A percentile compares a stretch with the other conserved stretches of the same genome.
Evolutionary conservation across 148 eudicot species (phyloP).

Genomic region (Vaccinium corymbosum): DNA sequence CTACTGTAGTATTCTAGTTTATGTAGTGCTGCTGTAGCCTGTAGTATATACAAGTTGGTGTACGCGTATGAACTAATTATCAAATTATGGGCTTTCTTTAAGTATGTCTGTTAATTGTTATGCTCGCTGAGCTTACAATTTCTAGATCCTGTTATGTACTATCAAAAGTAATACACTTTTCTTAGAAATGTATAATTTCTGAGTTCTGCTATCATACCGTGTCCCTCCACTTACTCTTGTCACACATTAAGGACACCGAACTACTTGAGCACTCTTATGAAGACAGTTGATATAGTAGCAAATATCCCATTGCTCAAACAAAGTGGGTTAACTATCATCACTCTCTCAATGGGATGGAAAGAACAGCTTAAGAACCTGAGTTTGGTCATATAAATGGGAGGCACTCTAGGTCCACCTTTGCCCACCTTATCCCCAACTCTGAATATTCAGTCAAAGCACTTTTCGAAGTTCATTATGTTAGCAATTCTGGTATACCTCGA

Average conservation of each 20-base stretch:
- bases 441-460: neutral
- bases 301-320: neutral
- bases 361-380: slow-evolving; percentile 25
- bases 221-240: slow-evolving; percentile 24
- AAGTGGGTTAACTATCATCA: slow-evolving; percentile 14
- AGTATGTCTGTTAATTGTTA: neutral
- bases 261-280: slow-evolving; percentile 18
- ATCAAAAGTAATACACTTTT: neutral
- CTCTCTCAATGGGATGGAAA: slow-evolving; percentile 24
- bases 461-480: neutral
- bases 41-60: neutral
- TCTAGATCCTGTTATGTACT: neutral
- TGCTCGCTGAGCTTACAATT: neutral
- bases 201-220: slow-evolving; percentile 8
- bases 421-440: slow-evolving; percentile 25
- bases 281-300: slow-evolving; percentile 14
- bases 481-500: neutral
- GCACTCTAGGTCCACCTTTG: slow-evolving; percentile 38
- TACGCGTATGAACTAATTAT: neutral
- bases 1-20: neutral
- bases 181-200: neutral
- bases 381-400: slow-evolving; percentile 28
- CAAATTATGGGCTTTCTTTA: neutral
- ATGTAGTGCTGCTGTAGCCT: neutral
- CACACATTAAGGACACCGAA: neutral